These are phyloP conservation scores for Henningerozyma blattae DNA, from an alignment of 805 yeast genomes.

Conservation along the genomic window DNA sequence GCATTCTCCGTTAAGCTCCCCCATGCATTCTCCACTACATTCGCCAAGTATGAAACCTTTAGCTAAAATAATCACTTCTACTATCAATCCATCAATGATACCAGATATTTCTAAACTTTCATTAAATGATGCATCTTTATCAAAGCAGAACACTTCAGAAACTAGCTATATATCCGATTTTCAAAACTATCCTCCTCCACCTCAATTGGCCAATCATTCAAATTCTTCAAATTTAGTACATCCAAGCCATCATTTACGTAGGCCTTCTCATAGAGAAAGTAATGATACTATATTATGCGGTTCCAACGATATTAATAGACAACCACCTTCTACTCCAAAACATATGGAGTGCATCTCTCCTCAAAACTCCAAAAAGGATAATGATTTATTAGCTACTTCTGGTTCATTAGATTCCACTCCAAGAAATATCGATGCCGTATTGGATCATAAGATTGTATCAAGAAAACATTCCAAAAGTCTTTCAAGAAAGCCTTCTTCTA, in stretches of 20 bases:
- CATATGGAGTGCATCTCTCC: neutral
- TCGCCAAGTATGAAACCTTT: neutral
- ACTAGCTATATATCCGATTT: too few species aligned
- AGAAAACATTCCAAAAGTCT: neutral
- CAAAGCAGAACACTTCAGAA: too few species aligned
- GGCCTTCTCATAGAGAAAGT: too few species aligned
- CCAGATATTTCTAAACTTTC: neutral
- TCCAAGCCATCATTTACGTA: too few species aligned
- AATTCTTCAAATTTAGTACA: too few species aligned
- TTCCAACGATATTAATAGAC: too few species aligned
- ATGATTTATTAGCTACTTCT: neutral
- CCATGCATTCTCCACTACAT: neutral
- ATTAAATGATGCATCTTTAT: neutral
- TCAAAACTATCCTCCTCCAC: too few species aligned
- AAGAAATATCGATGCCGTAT: neutral
- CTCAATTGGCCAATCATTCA: neutral
- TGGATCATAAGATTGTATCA: neutral
- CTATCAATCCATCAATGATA: too few species aligned
- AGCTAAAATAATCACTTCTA: neutral
- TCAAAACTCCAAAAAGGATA: neutral
- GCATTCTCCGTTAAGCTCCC: neutral
- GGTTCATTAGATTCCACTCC: neutral
- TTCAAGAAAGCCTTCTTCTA: neutral
- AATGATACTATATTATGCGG: too few species aligned
- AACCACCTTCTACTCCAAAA: too few species aligned